A percentile compares a stretch with the other conserved stretches of the same genome.
Conservation (phyloP, 2,329 filamentous ascomycete species). For the Neoscytalidium dimidiatum region DNA sequence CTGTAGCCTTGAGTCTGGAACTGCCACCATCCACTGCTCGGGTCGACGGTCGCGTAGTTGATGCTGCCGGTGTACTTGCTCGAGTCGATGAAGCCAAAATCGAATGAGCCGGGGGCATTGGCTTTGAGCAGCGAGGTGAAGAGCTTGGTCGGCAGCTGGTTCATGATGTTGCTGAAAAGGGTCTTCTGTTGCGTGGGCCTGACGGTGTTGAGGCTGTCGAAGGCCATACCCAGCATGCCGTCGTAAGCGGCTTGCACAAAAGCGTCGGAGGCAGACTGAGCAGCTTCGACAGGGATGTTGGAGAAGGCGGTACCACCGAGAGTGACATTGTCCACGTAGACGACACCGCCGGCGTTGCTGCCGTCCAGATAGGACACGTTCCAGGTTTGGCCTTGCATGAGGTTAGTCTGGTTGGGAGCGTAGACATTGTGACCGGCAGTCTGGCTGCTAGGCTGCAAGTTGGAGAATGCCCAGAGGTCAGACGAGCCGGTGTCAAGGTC, state of each 20-base stretch:
- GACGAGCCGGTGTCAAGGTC: constrained; percentile 72
- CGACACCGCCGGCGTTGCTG: constrained; percentile 62
- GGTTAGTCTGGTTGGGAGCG: constrained; percentile 46
- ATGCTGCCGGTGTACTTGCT: constrained; percentile 61
- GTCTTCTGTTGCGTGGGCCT: constrained; percentile 53
- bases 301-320: constrained; percentile 62
- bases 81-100: constrained; percentile 62
- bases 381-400: constrained; percentile 52
- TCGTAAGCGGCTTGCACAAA: constrained; percentile 54
- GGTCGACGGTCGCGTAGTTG: constrained; percentile 58
- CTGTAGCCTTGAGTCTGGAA: constrained; percentile 60
- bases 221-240: constrained; percentile 62
- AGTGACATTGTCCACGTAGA: constrained; percentile 65
- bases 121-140: constrained; percentile 62
- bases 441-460: neutral
- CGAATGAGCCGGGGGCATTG: constrained; percentile 50
- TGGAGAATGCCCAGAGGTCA: constrained; percentile 55
- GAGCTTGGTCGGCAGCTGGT: constrained; percentile 51
- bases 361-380: constrained; percentile 66
- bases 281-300: constrained; percentile 66
- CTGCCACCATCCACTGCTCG: constrained; percentile 63
- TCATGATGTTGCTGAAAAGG: constrained; percentile 62
- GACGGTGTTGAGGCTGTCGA: constrained; percentile 62
- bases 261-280: constrained; percentile 56
- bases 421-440: constrained; percentile 59